These are phyloP conservation scores for Euryodendron excelsum DNA, from an alignment of 148 eudicot species.

Conservation along the genomic window DNA sequence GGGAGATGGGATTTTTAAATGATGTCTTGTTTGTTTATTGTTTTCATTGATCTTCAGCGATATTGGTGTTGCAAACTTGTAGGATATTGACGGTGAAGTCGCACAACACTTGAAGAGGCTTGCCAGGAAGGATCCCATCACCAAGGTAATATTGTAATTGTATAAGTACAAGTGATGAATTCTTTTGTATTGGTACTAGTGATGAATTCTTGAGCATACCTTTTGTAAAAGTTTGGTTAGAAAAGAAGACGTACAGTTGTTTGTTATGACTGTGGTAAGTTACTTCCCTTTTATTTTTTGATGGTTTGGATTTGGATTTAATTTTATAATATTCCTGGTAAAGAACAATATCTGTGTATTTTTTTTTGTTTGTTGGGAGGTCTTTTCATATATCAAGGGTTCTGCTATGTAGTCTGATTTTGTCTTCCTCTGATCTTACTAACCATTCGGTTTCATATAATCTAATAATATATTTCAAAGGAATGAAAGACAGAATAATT, in stretches of 20 bases:
- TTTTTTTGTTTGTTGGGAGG: too few species aligned
- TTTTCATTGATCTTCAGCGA: neutral
- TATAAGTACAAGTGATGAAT: neutral
- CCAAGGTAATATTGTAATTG: slow-evolving; percentile 58
- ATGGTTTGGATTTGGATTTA: too few species aligned
- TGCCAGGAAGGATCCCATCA: slow-evolving; percentile 82
- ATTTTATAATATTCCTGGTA: too few species aligned
- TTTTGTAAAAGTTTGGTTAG: neutral
- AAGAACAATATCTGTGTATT: too few species aligned
- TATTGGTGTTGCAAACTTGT: slow-evolving; percentile 22
- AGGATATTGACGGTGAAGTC: slow-evolving; percentile 88
- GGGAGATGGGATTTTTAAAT: neutral
- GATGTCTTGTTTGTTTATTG: neutral
- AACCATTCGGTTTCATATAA: too few species aligned
- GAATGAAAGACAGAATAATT: too few species aligned
- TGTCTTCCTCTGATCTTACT: too few species aligned
- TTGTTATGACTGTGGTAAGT: too few species aligned
- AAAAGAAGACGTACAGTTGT: neutral
- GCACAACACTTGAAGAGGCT: slow-evolving; percentile 87
- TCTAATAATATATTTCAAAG: too few species aligned
- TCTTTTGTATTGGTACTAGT: neutral
- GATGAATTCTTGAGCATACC: neutral
- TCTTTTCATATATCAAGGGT: too few species aligned
- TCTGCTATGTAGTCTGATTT: too few species aligned
- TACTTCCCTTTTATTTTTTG: too few species aligned